A percentile compares a stretch with the other conserved stretches of the same genome.
These are phyloP conservation scores for Fusarium tjaetaba DNA, from an alignment of 2,329 filamentous ascomycete genomes.

Conservation along the genomic window DNA sequence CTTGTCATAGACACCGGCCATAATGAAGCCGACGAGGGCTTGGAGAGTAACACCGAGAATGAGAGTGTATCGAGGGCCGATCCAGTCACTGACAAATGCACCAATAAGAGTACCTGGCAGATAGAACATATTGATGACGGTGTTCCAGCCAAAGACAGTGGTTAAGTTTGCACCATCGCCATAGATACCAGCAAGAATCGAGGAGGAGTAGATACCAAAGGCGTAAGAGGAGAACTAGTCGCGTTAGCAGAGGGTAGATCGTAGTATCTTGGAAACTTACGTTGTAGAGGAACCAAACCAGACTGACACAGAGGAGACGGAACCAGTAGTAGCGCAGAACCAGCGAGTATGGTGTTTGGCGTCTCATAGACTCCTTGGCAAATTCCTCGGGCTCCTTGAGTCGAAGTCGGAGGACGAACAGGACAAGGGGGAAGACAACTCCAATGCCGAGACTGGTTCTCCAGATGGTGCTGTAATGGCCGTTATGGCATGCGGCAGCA, in stretches of 20 bases:
- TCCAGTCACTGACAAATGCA: slow-evolving; percentile 78
- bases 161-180: slow-evolving; percentile 71
- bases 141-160: slow-evolving; percentile 87
- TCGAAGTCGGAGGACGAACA: slow-evolving; percentile 77
- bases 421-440: slow-evolving; percentile 76
- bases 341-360: slow-evolving; percentile 64
- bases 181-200: slow-evolving; percentile 75
- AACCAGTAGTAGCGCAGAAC: slow-evolving; percentile 76
- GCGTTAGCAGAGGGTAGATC: not conserved
- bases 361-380: slow-evolving; percentile 73
- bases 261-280: slow-evolving; percentile 49
- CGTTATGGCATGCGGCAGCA: slow-evolving; percentile 64
- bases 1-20: slow-evolving; percentile 80
- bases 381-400: slow-evolving; percentile 84
- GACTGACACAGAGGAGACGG: slow-evolving; percentile 73
- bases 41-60: slow-evolving; percentile 77
- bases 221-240: slow-evolving; percentile 79
- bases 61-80: slow-evolving; percentile 82
- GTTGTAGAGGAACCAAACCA: slow-evolving; percentile 89
- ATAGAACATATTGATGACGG: slow-evolving; percentile 88
- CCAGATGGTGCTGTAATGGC: slow-evolving; percentile 81
- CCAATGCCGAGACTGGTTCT: slow-evolving; percentile 82
- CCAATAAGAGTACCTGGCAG: slow-evolving; percentile 84
- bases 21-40: slow-evolving; percentile 84
- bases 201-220: slow-evolving; percentile 85